Conservation (phyloP, 768 basidiomycete species). For the Agrocybe chaxingu region DNA sequence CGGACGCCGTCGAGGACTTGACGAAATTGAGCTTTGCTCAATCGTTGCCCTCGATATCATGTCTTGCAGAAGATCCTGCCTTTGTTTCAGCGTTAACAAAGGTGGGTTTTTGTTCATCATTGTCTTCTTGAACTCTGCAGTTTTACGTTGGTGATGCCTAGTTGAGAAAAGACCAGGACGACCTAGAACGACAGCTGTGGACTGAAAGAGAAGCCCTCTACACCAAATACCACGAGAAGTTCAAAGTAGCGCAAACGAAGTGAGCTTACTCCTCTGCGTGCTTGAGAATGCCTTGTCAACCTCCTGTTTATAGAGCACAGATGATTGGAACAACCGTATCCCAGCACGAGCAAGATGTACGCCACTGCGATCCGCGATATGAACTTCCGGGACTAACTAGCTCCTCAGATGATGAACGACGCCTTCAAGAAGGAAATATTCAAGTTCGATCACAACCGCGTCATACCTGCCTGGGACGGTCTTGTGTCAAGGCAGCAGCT, state of each 20-base stretch:
- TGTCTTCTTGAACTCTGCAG: background rate
- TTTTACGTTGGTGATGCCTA: conserved; percentile 30
- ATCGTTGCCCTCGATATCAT: conserved; percentile 62
- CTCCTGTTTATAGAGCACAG: conserved; percentile 44
- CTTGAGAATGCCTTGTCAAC: background rate
- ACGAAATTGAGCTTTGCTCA: conserved; percentile 61
- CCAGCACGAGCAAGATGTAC: conserved; percentile 66
- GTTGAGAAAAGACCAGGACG: conserved; percentile 68
- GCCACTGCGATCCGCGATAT: conserved; percentile 16
- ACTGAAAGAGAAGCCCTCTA: conserved; percentile 62
- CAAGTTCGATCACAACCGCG: conserved; percentile 69
- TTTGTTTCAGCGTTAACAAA: conserved; percentile 49
- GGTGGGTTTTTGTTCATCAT: conserved; percentile 30
- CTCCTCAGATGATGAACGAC: conserved; percentile 57
- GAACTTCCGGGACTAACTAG: background rate
- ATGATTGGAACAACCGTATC: conserved; percentile 65
- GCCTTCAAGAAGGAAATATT: conserved; percentile 62
- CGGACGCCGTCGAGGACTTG: conserved; percentile 17
- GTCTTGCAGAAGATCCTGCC: conserved; percentile 49
- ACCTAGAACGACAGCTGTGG: conserved; percentile 67
- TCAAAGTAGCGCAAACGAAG: conserved; percentile 67
- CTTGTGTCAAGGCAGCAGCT: conserved; percentile 70
- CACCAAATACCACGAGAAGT: conserved; percentile 66
- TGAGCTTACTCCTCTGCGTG: conserved; percentile 27
- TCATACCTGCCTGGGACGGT: conserved; percentile 72